Evolutionary conservation across 2,329 filamentous ascomycete species (phyloP), one percentile per base, ranked within the genome.

Genomic region (Aspergillus quadrilineatus): DNA sequence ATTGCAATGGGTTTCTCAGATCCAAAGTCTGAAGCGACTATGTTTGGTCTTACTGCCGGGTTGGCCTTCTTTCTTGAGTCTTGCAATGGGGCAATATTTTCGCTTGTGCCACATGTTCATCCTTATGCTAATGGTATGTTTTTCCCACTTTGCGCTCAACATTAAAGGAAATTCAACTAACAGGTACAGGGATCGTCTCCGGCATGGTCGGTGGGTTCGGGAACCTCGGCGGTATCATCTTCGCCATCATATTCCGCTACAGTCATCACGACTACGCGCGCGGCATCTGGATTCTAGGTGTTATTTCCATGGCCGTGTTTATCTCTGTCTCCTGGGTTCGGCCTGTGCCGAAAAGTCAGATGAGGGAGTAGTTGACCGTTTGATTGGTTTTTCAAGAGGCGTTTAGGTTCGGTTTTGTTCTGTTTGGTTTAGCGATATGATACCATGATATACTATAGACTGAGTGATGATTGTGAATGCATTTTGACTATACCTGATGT

Each of bases 11-110:
- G 87, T 3, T 65, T 84, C n/a, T 69, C 81, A 0, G 77, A 94
- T 70, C 82, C 89, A 0, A 81, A 85, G 28, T 68, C 81, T 26
- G 72, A 87, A 47, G 74, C 80, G 6, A 85, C 83, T 2, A 87
- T 95, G 80, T 86, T 94, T 55, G 90, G 89, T 1, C 84, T 96
- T 5, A 77, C 95, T 7, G 86, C 87, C 1, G 82, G 90, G 8
- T 82, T 92, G 76, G 90, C 89, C 1, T 81, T 96, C 69, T 96
- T 96, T 77, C 75, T 92, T 43, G 90, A 95, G 71, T 90, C 89
- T 1, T 87, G 86, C 42, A 96, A 96, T 69, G 92, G 92, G 0
- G 86, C 90, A 41, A 94, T 90, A 75, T 96, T 94, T 73, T 85
- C 90, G 0, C 81, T 96, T 5, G 88, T 96, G 26, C 91, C 92